These are phyloP conservation scores for Paecilomyces sp. DNA, from an alignment of 2,329 filamentous ascomycete species.

Conservation along the genomic window DNA sequence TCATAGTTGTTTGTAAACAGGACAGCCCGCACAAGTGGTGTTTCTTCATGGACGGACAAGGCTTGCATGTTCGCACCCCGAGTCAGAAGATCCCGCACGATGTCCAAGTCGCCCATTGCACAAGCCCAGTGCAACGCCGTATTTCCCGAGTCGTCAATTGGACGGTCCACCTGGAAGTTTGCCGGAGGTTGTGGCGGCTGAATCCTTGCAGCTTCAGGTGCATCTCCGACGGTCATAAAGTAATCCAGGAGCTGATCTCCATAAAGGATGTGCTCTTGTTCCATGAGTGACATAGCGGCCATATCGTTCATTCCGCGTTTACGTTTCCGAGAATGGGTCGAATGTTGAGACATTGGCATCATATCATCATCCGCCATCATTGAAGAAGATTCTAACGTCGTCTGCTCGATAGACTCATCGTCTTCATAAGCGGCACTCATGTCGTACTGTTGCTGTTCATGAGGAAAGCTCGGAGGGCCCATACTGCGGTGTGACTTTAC, in stretches of 20 bases:
- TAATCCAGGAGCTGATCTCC: slow-evolving; percentile 93
- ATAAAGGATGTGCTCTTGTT: slow-evolving; percentile 84
- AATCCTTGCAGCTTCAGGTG: slow-evolving; percentile 53
- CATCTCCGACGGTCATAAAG: slow-evolving; percentile 80
- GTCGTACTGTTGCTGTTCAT: slow-evolving; percentile 64
- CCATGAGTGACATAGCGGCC: slow-evolving; percentile 50
- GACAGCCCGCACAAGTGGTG: slow-evolving; percentile 87
- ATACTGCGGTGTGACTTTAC: slow-evolving; percentile 25
- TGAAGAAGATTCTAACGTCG: slow-evolving; percentile 75
- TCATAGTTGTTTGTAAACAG: slow-evolving; percentile 97
- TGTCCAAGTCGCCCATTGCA: slow-evolving; percentile 91
- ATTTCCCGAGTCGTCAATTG: slow-evolving; percentile 89
- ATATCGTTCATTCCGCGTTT: slow-evolving; percentile 65
- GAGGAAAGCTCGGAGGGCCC: slow-evolving; percentile 32
- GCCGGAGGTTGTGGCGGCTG: slow-evolving; percentile 69
- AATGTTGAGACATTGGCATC: slow-evolving; percentile 61
- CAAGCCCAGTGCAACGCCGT: slow-evolving; percentile 95
- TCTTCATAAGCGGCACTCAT: slow-evolving; percentile 59
- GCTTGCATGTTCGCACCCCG: slow-evolving; percentile 69
- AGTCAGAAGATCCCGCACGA: slow-evolving; percentile 78
- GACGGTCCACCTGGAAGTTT: slow-evolving; percentile 80
- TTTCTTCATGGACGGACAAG: slow-evolving; percentile 67
- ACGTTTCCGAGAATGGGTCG: slow-evolving; percentile 57
- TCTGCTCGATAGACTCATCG: slow-evolving; percentile 75
- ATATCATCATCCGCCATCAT: slow-evolving; percentile 79